These are phyloP conservation scores for Achlya hypogyna DNA, from an alignment of 352 stramenopile species.

Conservation along the genomic window DNA sequence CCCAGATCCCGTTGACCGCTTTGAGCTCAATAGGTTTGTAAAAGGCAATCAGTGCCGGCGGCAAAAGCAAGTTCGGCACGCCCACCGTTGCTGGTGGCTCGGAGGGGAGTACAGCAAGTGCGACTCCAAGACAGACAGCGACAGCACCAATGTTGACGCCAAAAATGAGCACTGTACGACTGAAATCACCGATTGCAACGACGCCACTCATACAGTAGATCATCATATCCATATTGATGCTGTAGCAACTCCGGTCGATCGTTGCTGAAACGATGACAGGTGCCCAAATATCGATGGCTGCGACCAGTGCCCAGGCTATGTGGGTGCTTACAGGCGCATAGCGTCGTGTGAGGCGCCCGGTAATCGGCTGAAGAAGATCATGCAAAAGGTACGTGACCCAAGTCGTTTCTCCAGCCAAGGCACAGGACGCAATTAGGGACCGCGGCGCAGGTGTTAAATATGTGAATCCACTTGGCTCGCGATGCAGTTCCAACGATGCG, in stretches of 20 bases:
- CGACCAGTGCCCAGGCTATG: background rate
- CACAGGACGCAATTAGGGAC: background rate
- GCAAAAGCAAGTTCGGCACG: background rate
- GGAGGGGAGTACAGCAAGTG: background rate
- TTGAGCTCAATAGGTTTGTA: background rate
- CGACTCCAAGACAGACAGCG: background rate
- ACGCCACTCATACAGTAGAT: background rate
- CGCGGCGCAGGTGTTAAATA: background rate
- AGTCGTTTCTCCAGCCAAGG: background rate
- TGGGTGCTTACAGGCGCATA: background rate
- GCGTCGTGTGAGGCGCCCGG: background rate
- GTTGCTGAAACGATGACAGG: background rate
- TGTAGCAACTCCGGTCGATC: background rate
- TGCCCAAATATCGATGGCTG: background rate
- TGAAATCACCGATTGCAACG: background rate
- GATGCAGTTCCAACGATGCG: background rate
- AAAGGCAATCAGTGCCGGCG: background rate
- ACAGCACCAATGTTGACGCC: background rate
- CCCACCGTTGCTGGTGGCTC: background rate
- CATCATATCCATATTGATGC: conserved; percentile 9
- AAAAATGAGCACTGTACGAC: background rate
- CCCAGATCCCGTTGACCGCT: background rate
- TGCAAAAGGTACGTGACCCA: conserved; percentile 10
- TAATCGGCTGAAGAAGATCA: background rate
- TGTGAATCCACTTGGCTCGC: background rate